Base-by-base conservation (phyloP, 768 basidiomycete species). In the Mycena vitilis region DNA sequence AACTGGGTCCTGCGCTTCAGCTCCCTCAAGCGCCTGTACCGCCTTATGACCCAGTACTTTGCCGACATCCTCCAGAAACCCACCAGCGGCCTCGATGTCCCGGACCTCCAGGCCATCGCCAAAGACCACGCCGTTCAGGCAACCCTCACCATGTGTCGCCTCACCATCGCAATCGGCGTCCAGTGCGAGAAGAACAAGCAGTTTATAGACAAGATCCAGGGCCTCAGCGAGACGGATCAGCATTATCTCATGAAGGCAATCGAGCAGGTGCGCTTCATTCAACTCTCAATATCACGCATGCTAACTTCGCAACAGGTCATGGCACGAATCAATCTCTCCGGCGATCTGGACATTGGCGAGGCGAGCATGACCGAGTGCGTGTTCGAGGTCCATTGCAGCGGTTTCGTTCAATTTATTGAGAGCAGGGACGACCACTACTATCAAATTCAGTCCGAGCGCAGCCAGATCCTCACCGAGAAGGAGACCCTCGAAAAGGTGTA, bases 221-320 rank as follows among this genome's bases (percentile, higher is more conserved):
- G 87, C 2, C 78, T 98, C 69, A 91, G 88, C 68, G 93, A 97
- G 78, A 85, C 81, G 20, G 91, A 95, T 75, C 96, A 98, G 80
- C 93, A 95, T 76, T 85, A 89, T 75, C 81, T 98, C 60, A 98
- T 98, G 96, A 91, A 88, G 79, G 93, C 94, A 47, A 97, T 98
- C 66, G 96, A 98, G 79, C 92, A 94, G 85, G 95, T 94, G 66
- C 60, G 86, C 78, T 44, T 47, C 60, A 52, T 25, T 20, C n/a
- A 36, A 15, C 11, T 36, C 42, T 48, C 20, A 30, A 11, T 38
- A 18, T 15, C 37, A 58, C 25, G 22, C 6, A 23, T 36, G 62
- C 52, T 53, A 55, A 42, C 52, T 49, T 55, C 18, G 66, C 47
- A 60, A 40, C 72, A 95, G 93, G 87, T 93, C 56, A 95, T 95